Percentiles rank a stretch among this genome's conserved stretches.
Conservation (phyloP, 2,329 filamentous ascomycete species). For the Paraphaeosphaeria sporulosa region DNA sequence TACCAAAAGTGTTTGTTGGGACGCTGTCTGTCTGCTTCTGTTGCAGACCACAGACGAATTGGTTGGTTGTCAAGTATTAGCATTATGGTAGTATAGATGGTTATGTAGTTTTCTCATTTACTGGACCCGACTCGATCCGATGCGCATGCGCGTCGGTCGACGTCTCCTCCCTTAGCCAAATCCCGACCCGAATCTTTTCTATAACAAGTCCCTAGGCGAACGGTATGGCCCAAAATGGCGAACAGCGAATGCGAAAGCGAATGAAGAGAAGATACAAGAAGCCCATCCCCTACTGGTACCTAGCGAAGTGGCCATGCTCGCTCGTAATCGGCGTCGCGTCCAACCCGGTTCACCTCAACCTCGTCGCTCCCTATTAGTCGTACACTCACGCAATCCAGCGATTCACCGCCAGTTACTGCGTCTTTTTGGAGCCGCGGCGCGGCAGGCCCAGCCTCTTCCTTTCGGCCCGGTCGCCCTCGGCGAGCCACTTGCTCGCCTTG, state of each 20-base stretch:
- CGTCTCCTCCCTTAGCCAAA: neutral
- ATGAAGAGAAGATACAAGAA: slow-evolving; percentile 6
- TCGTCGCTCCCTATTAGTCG: neutral
- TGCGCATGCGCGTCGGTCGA: too few relatives aligned
- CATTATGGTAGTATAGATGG: neutral
- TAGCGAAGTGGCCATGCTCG: neutral
- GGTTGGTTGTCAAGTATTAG: neutral
- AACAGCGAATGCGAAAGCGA: neutral
- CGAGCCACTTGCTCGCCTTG: slow-evolving; percentile 90
- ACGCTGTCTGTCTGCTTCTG: neutral
- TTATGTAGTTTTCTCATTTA: neutral
- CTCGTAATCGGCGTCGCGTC: neutral
- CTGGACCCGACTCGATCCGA: neutral
- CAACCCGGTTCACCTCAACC: neutral
- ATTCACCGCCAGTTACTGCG: slow-evolving; percentile 22
- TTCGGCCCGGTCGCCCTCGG: slow-evolving; percentile 81
- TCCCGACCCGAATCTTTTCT: neutral
- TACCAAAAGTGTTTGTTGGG: neutral
- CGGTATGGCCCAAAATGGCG: neutral
- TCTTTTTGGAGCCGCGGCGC: slow-evolving; percentile 41
- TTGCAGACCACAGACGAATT: neutral
- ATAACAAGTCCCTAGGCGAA: slow-evolving; percentile 3
- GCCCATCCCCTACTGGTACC: neutral
- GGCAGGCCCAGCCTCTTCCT: slow-evolving; percentile 58
- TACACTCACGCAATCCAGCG: neutral